Percentiles rank a stretch among this genome's conserved stretches.
phyloP scores from a whole-genome alignment of 2,329 filamentous ascomycete genomes.

The Colletotrichum tanaceti region DNA sequence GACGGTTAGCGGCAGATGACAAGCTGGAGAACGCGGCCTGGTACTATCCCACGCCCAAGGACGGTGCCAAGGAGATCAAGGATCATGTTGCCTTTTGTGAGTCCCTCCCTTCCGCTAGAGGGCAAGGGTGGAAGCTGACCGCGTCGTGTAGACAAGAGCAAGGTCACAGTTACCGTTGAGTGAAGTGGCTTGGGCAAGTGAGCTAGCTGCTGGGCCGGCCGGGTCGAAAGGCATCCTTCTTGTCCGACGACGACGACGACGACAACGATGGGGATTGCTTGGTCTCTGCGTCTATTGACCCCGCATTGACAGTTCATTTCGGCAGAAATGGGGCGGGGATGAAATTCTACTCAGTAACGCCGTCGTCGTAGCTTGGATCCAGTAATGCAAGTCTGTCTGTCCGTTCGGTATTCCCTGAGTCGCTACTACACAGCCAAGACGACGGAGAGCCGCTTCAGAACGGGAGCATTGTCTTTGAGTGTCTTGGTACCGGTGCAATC shows the following conservation, averaged over 20 bases:
- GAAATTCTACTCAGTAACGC: neutral
- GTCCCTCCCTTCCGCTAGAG: slow-evolving; percentile 41
- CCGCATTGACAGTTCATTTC: too few relatives aligned
- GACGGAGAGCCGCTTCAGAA: neutral
- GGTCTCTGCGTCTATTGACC: neutral
- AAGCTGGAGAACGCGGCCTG: slow-evolving; percentile 66
- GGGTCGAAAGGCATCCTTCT: too few relatives aligned
- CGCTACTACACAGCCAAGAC: neutral
- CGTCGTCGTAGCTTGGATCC: neutral
- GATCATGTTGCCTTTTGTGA: slow-evolving; percentile 69
- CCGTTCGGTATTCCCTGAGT: neutral
- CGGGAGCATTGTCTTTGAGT: neutral
- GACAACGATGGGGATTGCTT: neutral
- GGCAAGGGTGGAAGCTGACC: slow-evolving; percentile 27
- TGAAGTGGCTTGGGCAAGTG: neutral
- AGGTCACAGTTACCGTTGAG: slow-evolving; percentile 46
- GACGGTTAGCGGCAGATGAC: slow-evolving; percentile 49
- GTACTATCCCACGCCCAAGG: slow-evolving; percentile 66
- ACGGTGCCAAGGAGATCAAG: slow-evolving; percentile 62
- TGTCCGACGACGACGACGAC: neutral
- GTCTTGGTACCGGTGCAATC: neutral
- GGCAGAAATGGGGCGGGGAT: neutral
- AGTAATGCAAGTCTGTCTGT: too few relatives aligned
- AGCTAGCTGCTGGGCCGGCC: neutral
- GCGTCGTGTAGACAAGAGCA: slow-evolving; percentile 48